Conservation (phyloP, 2,329 filamentous ascomycete species). For the Nigrograna mackinnonii region DNA sequence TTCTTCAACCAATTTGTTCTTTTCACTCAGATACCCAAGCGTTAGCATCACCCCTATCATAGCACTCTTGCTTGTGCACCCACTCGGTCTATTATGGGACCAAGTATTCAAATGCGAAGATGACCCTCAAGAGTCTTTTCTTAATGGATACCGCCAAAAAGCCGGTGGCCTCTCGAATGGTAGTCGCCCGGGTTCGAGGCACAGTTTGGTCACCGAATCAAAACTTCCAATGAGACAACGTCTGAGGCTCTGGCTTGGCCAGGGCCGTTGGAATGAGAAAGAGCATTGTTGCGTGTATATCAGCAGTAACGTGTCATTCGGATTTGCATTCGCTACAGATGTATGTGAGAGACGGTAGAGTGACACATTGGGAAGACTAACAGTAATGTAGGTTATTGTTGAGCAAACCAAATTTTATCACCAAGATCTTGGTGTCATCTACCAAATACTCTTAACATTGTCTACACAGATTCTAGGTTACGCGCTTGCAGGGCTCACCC, state of each 20-base stretch:
- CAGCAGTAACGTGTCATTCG: conserved; percentile 87
- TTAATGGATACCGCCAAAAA: conserved; percentile 56
- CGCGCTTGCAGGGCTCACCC: conserved; percentile 79
- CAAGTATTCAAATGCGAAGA: conserved; percentile 64
- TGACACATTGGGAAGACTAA: conserved; percentile 5
- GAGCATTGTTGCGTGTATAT: conserved; percentile 89
- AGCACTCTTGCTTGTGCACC: conserved; percentile 81
- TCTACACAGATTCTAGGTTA: conserved; percentile 88
- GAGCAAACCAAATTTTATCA: conserved; percentile 90
- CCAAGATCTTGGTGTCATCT: conserved; percentile 74
- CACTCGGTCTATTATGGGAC: conserved; percentile 81
- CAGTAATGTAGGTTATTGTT: conserved; percentile 66
- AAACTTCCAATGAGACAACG: conserved; percentile 38
- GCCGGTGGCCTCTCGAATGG: conserved; percentile 5
- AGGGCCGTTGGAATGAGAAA: conserved; percentile 85
- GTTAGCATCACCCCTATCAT: conserved; percentile 90
- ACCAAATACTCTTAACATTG: conserved; percentile 81
- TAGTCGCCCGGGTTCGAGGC: conserved; percentile 9
- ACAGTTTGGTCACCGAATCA: conserved; percentile 11
- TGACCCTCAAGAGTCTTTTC: conserved; percentile 60
- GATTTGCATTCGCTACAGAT: conserved; percentile 86
- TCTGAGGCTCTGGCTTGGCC: conserved; percentile 73
- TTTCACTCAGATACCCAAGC: conserved; percentile 86
- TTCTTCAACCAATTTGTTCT: conserved; percentile 85
- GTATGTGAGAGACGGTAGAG: conserved; percentile 42